A percentile compares a stretch with the other conserved stretches of the same genome.
phyloP scores from a whole-genome alignment of 169 alveolate genomes.

The Cryptosporidium sp. region DNA sequence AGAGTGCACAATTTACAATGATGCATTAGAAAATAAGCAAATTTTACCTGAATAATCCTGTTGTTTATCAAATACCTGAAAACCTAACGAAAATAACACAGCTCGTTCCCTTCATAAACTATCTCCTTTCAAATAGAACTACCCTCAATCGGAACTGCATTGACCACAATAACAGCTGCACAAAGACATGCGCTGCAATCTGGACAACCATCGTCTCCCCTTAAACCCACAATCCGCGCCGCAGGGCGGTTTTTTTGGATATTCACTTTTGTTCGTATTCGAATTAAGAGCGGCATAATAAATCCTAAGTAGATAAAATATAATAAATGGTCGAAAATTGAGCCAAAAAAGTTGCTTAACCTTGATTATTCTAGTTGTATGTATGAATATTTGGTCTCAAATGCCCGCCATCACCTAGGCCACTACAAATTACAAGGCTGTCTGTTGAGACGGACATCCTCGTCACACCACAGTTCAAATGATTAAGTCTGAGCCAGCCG shows the following conservation, averaged over 20 bases:
- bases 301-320: not conserved
- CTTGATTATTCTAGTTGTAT: not conserved
- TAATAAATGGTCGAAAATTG: not conserved
- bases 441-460: slow-evolving; percentile 42
- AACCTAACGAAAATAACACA: slow-evolving; percentile 19
- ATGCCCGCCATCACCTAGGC: slow-evolving; percentile 52
- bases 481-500: slow-evolving; percentile 80
- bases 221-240: slow-evolving; percentile 67
- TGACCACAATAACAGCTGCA: slow-evolving; percentile 76
- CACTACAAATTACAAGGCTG: slow-evolving; percentile 34
- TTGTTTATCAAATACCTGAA: slow-evolving; percentile 32
- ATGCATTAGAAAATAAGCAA: slow-evolving; percentile 26
- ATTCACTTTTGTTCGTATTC: not conserved
- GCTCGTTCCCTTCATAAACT: slow-evolving; percentile 5
- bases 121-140: not conserved
- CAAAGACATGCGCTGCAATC: slow-evolving; percentile 78
- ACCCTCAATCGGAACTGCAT: slow-evolving; percentile 68
- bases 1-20: slow-evolving; percentile 2
- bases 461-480: slow-evolving; percentile 80
- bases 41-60: slow-evolving; percentile 34
- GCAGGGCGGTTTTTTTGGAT: slow-evolving; percentile 59
- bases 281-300: not conserved
- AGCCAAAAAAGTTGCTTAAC: not conserved
- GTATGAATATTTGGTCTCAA: slow-evolving; percentile 48
- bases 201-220: slow-evolving; percentile 77